Conservation (phyloP, 2,329 filamentous ascomycete species). For the Neurospora sp. region DNA sequence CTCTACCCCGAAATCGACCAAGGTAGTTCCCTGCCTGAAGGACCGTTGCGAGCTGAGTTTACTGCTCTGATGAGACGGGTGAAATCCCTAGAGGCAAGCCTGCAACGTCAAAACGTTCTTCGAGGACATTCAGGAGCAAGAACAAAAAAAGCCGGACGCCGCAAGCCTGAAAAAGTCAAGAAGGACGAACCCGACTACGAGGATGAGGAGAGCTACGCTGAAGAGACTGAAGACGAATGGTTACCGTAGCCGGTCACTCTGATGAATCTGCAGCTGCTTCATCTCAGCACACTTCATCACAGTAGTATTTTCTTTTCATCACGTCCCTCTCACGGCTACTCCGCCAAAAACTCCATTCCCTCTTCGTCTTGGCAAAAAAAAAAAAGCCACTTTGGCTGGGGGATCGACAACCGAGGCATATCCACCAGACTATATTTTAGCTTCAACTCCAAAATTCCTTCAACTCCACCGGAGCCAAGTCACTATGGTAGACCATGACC, state of each 20-base stretch:
- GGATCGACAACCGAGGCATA: not conserved
- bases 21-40: not conserved
- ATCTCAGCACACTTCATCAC: not conserved
- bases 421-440: not conserved
- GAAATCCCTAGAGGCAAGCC: not conserved
- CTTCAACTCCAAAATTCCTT: not conserved
- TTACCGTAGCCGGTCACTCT: not conserved
- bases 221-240: not conserved
- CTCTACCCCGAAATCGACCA: not conserved
- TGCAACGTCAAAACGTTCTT: not conserved
- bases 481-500: too few species aligned
- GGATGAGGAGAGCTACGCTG: not conserved
- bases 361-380: not conserved
- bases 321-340: not conserved
- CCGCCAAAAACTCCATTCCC: not conserved
- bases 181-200: not conserved
- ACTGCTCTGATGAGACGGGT: not conserved
- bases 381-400: not conserved
- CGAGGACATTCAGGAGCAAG: not conserved
- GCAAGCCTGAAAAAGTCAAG: not conserved
- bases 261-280: not conserved
- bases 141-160: not conserved
- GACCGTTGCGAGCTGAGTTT: not conserved
- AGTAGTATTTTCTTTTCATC: not conserved
- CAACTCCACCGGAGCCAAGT: not conserved